Evolutionary conservation across 2,329 filamentous ascomycete genomes (phyloP).

Genomic region (Thielaviopsis populi): DNA sequence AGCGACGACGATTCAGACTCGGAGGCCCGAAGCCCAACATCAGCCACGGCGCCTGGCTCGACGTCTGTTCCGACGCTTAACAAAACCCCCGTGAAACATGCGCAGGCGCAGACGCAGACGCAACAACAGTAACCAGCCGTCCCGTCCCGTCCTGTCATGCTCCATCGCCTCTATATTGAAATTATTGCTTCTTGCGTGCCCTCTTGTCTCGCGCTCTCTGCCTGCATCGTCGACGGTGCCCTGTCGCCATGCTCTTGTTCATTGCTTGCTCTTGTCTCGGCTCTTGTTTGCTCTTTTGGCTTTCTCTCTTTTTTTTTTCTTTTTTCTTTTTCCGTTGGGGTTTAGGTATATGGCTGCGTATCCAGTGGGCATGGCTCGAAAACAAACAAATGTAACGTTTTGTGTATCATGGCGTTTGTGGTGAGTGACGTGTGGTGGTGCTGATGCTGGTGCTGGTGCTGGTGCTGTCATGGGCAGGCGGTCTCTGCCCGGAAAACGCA

Average conservation of each 20-base stretch:
- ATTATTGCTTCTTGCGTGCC: not conserved
- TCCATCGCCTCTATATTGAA: not conserved
- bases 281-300: not conserved
- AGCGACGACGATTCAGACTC: constrained; percentile 41
- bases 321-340: not conserved
- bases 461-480: no score
- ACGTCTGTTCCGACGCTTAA: not conserved
- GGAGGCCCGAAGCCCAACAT: constrained; percentile 23
- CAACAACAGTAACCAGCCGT: not conserved
- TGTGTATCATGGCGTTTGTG: not conserved
- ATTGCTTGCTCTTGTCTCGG: no score
- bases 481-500: no score
- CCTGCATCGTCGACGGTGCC: no score
- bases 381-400: not conserved
- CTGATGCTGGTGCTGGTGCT: no score
- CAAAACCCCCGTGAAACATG: not conserved
- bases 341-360: not conserved
- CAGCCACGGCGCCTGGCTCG: not conserved
- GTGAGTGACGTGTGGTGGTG: no score
- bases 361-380: not conserved
- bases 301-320: not conserved
- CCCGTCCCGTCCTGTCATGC: not conserved
- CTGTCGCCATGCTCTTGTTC: no score
- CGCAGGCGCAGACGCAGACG: no score
- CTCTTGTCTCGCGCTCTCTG: no score